Evolutionary conservation across 768 basidiomycete species (phyloP), one percentile per base, ranked within the genome.

Genomic region (Lactarius psammicola): DNA sequence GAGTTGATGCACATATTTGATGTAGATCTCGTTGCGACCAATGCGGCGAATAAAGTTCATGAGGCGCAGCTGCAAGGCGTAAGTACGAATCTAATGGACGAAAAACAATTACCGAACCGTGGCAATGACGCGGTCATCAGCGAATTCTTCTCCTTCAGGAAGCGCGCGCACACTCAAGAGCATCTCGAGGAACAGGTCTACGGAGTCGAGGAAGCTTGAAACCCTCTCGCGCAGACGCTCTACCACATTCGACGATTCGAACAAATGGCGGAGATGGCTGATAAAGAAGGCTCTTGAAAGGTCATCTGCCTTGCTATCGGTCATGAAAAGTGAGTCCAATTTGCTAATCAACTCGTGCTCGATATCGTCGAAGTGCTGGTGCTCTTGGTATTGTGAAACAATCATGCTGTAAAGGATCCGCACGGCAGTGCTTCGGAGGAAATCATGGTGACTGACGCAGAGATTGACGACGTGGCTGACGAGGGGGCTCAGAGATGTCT

Each of bases 321-420:
- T 91, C 89, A 95, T 95, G 80, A 97, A 97, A 28, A 98, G 75
- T 28, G 87, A 87, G 73, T 98, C 95, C 38, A 98, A 80, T 67
- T 92, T 89, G 69, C 87, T 95, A 70, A 98, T 92, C 8, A 98
- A 81, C 76, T 95, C 95, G 70, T 91, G 89, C 75, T 98, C 93
- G 69, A 98, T 96, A 55, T 85, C 85, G 70, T 89, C 88, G 73
- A 98, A 97, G 73, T 92, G 87, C 30, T 85, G 87, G 15, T 87
- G 86, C 65, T 90, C 87, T 63, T 93, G 87, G 75, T 91, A 95
- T 74, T 96, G 92, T 2, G 92, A 89, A 56, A 95, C 85, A 66
- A 98, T 94, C 94, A 98, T 97, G 72, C 89, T 92, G 77, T 90
- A 96, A 26, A 98, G 83, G 63, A 98, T 95, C 71, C 92, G 87